Conservation (phyloP, 352 stramenopile species). For the Pythium sukuiense region DNA sequence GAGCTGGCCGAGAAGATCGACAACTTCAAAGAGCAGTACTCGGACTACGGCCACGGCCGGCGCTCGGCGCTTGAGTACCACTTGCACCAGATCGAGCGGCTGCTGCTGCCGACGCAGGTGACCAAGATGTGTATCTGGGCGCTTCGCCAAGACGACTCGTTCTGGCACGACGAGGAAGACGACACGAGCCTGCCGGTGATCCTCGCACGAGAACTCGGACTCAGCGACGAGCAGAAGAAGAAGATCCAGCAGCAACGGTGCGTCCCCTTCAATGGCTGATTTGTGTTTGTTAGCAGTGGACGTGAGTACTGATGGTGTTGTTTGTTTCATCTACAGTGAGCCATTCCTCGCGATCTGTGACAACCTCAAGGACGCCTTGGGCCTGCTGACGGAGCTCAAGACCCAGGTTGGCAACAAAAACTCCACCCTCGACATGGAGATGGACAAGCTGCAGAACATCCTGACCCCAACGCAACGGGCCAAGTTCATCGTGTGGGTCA, state of each 20-base stretch:
- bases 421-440: conserved; percentile 92
- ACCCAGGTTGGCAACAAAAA: conserved; percentile 89
- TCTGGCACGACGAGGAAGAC: conserved; percentile 88
- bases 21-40: conserved; percentile 94
- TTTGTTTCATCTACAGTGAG: conserved; percentile 30
- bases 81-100: conserved; percentile 92
- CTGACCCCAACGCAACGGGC: conserved; percentile 92
- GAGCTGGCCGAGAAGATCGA: conserved; percentile 94
- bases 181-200: conserved; percentile 90
- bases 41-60: conserved; percentile 90
- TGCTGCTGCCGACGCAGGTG: conserved; percentile 93
- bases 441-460: conserved; percentile 93
- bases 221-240: conserved; percentile 92
- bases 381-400: conserved; percentile 88
- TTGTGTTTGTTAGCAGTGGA: background rate
- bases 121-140: conserved; percentile 94
- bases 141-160: conserved; percentile 88
- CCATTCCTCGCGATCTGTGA: conserved; percentile 83
- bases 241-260: conserved; percentile 92
- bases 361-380: conserved; percentile 87
- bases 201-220: conserved; percentile 86
- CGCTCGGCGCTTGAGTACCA: conserved; percentile 88
- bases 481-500: conserved; percentile 96
- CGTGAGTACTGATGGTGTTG: background rate
- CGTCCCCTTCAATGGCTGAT: conserved; percentile 10